Conservation (phyloP, 208 protist genomes). For the Leishmania major region DNA sequence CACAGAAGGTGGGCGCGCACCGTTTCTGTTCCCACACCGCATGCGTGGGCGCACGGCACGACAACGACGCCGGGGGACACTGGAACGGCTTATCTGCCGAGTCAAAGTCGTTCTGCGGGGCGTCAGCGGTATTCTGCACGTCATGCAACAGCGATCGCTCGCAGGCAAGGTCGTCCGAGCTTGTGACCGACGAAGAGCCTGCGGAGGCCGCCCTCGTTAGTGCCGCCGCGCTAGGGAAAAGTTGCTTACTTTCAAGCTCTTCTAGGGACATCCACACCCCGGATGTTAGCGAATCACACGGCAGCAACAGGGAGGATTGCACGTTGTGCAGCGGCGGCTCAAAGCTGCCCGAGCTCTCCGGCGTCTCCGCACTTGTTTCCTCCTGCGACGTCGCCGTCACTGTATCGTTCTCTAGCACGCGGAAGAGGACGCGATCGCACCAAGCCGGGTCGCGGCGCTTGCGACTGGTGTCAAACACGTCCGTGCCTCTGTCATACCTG, state of each 20-base stretch:
- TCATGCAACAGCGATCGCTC: neutral
- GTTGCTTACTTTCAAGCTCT: neutral
- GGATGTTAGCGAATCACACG: neutral
- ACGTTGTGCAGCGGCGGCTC: neutral
- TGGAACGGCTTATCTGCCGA: neutral
- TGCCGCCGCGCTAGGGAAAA: neutral
- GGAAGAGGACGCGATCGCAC: conserved; percentile 91
- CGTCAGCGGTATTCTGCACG: neutral
- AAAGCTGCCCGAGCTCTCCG: neutral
- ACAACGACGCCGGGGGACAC: neutral
- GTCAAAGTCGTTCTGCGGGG: conserved; percentile 11
- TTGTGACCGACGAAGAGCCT: conserved; percentile 3
- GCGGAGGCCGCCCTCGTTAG: too few relatives aligned
- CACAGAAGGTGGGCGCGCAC: conserved; percentile 36
- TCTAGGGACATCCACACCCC: conserved; percentile 10
- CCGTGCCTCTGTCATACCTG: conserved; percentile 82
- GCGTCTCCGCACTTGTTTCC: neutral
- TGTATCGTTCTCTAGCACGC: conserved; percentile 32
- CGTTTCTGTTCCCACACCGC: conserved; percentile 22
- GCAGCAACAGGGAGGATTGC: neutral
- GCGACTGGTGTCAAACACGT: conserved; percentile 80
- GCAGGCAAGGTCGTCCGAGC: neutral
- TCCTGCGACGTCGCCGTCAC: neutral
- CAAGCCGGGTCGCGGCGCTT: conserved; percentile 88
- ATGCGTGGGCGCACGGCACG: conserved; percentile 9